These are phyloP conservation scores for Cytospora paraplurivora DNA, from an alignment of 2,329 filamentous ascomycete species.

Conservation along the genomic window DNA sequence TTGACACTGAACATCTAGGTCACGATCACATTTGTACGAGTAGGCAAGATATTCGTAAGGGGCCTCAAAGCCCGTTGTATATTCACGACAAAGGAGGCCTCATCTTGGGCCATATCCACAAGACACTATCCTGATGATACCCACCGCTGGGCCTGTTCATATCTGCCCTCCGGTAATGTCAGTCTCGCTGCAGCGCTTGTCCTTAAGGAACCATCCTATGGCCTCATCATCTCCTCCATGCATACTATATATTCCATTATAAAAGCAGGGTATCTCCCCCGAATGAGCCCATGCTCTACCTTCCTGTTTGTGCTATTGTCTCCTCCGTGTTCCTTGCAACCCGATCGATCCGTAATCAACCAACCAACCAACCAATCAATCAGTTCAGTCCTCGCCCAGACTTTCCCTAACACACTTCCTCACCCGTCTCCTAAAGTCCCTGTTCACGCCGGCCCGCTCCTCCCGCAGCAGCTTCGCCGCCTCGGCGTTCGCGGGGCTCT, in stretches of 20 bases:
- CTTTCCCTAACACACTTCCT: conserved; percentile 80
- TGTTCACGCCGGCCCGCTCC: conserved; percentile 61
- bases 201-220: background rate
- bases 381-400: conserved; percentile 75
- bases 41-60: background rate
- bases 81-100: background rate
- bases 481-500: conserved; percentile 93
- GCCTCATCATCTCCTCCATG: background rate
- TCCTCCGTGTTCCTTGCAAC: too few relatives aligned
- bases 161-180: background rate
- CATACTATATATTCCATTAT: background rate
- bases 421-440: conserved; percentile 78
- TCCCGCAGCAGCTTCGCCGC: conserved; percentile 87
- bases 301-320: too few relatives aligned
- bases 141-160: background rate
- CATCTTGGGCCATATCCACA: conserved; percentile 1
- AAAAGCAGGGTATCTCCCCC: background rate
- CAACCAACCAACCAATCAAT: conserved; percentile 42
- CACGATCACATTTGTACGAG: background rate
- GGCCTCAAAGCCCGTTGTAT: background rate
- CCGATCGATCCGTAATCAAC: too few relatives aligned
- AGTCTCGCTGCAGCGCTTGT: background rate
- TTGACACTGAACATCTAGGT: too few relatives aligned
- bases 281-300: too few relatives aligned
- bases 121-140: background rate